Percentiles rank a stretch among this genome's conserved stretches.
Conservation (phyloP, 1,139 yeast genomes). For the Blastobotrys ciferrii region DNA sequence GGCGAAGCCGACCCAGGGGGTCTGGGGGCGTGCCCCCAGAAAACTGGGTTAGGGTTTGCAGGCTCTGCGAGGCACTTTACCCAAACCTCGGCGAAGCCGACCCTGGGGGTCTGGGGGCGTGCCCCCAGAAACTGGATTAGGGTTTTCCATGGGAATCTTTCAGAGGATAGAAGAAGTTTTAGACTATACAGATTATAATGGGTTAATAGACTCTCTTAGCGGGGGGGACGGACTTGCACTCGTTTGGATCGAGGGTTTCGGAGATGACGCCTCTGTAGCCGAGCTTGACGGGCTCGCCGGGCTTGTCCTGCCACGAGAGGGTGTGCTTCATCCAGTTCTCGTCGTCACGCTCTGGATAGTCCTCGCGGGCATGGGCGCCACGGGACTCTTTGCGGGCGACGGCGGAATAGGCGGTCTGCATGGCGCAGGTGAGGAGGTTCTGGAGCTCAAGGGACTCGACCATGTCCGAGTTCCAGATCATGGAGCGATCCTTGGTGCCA, state of each 20-base stretch:
- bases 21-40: too few species aligned
- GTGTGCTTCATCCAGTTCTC: conserved; percentile 98
- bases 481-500: conserved; percentile 90
- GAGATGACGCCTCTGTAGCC: conserved; percentile 84
- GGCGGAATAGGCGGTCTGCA: conserved; percentile 92
- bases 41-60: too few species aligned
- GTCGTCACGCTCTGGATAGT: conserved; percentile 93
- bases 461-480: conserved; percentile 95
- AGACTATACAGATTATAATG: conserved; percentile 12
- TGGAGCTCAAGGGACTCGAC: conserved; percentile 96
- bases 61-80: too few species aligned
- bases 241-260: conserved; percentile 83
- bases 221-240: conserved; percentile 96
- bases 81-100: too few species aligned
- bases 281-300: conserved; percentile 71
- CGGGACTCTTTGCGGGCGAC: conserved; percentile 96
- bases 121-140: too few species aligned
- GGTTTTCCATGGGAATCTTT: too few species aligned
- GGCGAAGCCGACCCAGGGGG: too few species aligned
- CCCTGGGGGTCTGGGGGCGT: too few species aligned
- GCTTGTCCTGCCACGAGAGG: conserved; percentile 78
- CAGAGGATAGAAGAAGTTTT: conserved; percentile 37
- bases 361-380: conserved; percentile 99
- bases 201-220: conserved; percentile 85
- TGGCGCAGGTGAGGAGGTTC: conserved; percentile 95